These are phyloP conservation scores for Prunus armeniaca DNA, from an alignment of 306 rosid species.

Conservation along the genomic window DNA sequence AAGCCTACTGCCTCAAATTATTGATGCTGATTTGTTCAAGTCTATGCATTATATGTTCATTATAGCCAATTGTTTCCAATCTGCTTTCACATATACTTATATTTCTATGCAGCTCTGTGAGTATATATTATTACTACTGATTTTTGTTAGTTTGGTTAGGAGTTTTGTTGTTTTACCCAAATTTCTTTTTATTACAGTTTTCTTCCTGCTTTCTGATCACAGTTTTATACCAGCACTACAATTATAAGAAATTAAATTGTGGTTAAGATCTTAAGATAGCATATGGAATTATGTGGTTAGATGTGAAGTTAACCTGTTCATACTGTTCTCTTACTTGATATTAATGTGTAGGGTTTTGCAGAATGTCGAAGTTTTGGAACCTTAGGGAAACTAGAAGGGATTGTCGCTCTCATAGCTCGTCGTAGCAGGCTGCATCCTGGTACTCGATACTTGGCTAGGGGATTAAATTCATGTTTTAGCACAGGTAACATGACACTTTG, in stretches of 20 bases:
- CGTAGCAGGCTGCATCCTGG: constrained; percentile 99
- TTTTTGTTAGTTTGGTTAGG: not conserved
- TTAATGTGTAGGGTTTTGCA: constrained; percentile 95
- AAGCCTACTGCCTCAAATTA: not conserved
- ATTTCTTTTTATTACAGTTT: not conserved
- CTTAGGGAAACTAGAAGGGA: constrained; percentile 86
- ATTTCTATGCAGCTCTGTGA: not conserved
- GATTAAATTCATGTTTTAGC: constrained; percentile 91
- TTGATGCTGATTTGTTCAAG: not conserved
- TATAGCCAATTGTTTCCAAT: not conserved
- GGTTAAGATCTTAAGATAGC: constrained; percentile 3
- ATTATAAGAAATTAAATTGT: not conserved
- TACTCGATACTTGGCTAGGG: constrained; percentile 96
- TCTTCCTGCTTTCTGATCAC: not conserved
- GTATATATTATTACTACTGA: not conserved
- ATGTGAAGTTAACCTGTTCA: constrained; percentile 1
- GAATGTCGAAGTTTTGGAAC: constrained; percentile 92
- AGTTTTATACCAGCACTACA: not conserved
- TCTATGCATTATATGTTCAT: not conserved
- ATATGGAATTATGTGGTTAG: not conserved
- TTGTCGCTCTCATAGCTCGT: constrained; percentile 86
- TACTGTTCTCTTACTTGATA: constrained; percentile 51
- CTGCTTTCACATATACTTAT: not conserved
- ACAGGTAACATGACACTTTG: constrained; percentile 56
- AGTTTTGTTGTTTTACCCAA: not conserved